Evolutionary conservation across 495 filamentous ascomycete species (phyloP).

Genomic region (Aspergillus heteromorphus): DNA sequence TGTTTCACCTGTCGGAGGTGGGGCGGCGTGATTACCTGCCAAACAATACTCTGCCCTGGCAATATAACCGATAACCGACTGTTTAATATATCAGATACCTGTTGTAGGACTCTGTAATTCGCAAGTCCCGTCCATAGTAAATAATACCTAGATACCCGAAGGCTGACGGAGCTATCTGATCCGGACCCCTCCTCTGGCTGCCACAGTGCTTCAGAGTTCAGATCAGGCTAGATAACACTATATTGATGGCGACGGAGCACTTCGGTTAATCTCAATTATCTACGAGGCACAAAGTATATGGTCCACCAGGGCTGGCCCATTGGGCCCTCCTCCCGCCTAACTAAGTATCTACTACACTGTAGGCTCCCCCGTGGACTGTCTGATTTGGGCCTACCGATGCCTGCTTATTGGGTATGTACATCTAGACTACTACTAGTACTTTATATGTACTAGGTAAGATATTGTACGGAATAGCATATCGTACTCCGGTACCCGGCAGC

Average conservation of each 20-base stretch:
- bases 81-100: too few relatives aligned
- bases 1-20: conserved; percentile 12
- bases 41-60: neutral
- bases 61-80: too few relatives aligned
- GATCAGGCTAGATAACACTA: neutral
- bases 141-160: too few relatives aligned
- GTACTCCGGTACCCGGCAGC: too few relatives aligned
- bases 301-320: neutral
- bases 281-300: neutral
- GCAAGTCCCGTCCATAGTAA: too few relatives aligned
- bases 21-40: neutral
- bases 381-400: conserved; percentile 10
- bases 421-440: too few relatives aligned
- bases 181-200: neutral
- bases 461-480: neutral
- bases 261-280: neutral
- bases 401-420: too few relatives aligned
- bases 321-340: neutral
- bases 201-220: neutral
- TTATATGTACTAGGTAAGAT: neutral
- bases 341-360: too few relatives aligned
- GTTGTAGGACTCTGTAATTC: too few relatives aligned
- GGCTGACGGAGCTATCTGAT: too few relatives aligned
- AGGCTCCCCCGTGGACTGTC: too few relatives aligned
- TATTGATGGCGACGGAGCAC: neutral